phyloP scores from a whole-genome alignment of 2,329 filamentous ascomycete genomes.

The Trichoderma sp. region DNA sequence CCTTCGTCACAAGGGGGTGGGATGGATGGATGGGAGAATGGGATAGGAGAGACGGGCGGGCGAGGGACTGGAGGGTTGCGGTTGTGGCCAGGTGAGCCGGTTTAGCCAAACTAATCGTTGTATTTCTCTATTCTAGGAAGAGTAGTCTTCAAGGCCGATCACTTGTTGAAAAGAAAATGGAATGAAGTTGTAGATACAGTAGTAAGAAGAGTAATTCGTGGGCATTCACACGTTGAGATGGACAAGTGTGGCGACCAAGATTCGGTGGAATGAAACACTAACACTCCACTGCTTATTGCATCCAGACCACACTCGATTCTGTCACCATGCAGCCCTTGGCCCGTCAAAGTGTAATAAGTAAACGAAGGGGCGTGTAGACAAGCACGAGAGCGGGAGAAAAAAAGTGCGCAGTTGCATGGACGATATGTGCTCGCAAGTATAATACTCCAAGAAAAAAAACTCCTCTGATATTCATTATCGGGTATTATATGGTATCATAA shows the following conservation, averaged over 20 bases:
- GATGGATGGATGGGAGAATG: background rate
- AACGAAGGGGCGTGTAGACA: background rate
- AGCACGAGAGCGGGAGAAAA: background rate
- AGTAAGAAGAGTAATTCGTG: background rate
- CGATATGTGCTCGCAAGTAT: background rate
- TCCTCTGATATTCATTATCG: slow-evolving; percentile 7
- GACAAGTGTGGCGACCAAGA: background rate
- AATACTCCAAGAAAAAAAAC: background rate
- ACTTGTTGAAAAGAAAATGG: background rate
- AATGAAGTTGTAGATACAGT: background rate
- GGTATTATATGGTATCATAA: slow-evolving; percentile 17
- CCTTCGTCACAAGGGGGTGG: slow-evolving; percentile 3
- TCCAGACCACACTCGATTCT: slow-evolving; percentile 1
- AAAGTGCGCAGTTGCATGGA: slow-evolving; percentile 8
- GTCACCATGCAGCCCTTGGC: slow-evolving; percentile 4
- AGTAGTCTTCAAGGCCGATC: background rate
- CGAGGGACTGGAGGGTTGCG: background rate
- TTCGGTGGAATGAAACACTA: background rate
- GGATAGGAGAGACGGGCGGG: background rate
- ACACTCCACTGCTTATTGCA: background rate
- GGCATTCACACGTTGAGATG: background rate
- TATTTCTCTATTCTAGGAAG: background rate
- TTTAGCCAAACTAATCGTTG: background rate
- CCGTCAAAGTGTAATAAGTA: background rate
- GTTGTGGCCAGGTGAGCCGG: slow-evolving; percentile 1